Conservation (phyloP, 495 filamentous ascomycete species). For the Lasiosphaeris hirsuta region DNA sequence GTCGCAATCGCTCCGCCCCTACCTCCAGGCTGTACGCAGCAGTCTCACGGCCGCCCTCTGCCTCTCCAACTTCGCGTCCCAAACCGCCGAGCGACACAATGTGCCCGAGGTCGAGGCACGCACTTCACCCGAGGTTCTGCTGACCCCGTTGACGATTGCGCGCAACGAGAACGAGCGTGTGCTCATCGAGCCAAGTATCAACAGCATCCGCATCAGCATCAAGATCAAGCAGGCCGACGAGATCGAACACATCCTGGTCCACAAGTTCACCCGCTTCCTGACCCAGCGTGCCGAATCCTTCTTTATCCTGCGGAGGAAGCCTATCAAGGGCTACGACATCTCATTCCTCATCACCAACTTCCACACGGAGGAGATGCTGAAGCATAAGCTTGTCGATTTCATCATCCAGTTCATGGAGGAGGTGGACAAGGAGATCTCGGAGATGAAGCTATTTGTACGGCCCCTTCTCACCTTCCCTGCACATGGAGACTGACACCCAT, state of each 20-base stretch:
- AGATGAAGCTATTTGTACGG: slow-evolving; percentile 97
- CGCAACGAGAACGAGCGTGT: slow-evolving; percentile 95
- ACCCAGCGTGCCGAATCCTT: slow-evolving; percentile 96
- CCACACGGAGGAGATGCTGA: slow-evolving; percentile 96
- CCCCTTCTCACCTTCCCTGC: slow-evolving; percentile 29
- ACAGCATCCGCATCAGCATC: slow-evolving; percentile 92
- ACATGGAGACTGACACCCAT: slow-evolving; percentile 23
- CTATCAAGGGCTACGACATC: slow-evolving; percentile 98
- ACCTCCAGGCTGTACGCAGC: slow-evolving; percentile 92
- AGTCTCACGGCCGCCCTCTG: slow-evolving; percentile 91
- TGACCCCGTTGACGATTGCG: slow-evolving; percentile 82
- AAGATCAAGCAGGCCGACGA: slow-evolving; percentile 99
- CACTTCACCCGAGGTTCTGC: slow-evolving; percentile 88
- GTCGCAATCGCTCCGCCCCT: slow-evolving; percentile 98
- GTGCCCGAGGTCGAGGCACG: slow-evolving; percentile 95
- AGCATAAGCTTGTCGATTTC: slow-evolving; percentile 97
- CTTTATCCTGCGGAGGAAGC: slow-evolving; percentile 92
- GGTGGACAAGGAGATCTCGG: slow-evolving; percentile 98
- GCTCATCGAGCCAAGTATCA: slow-evolving; percentile 90
- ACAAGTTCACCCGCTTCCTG: slow-evolving; percentile 96
- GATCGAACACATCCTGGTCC: slow-evolving; percentile 94
- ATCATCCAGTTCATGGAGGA: slow-evolving; percentile 99
- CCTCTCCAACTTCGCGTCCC: slow-evolving; percentile 95
- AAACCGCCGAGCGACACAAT: slow-evolving; percentile 93
- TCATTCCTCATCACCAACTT: slow-evolving; percentile 98